Evolutionary conservation across 2,329 filamentous ascomycete genomes (phyloP), one percentile per base, ranked within the genome.

Genomic region (Aspergillus sp.): DNA sequence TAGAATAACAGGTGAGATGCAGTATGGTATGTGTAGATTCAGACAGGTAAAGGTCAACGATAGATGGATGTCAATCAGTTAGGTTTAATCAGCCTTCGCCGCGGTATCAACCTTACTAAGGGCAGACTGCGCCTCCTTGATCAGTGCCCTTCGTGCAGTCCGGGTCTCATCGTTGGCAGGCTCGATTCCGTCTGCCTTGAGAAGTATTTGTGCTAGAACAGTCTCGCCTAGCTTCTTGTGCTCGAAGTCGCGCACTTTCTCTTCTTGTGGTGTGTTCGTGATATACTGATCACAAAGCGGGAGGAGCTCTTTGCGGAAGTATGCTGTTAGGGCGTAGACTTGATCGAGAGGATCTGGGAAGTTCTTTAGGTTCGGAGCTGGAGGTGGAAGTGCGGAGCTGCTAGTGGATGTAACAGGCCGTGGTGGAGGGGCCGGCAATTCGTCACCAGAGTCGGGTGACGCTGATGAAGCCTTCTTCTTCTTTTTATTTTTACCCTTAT

Each of bases 151-250:
- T 62, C 71, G 71, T 62, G 87, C 84, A 43, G 79, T 70, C 8
- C 79, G 76, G 50, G 87, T 80, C 59, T 86, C 83, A 5, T 81
- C 72, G 71, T 89, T 86, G 65, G 96, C 90, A 3, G 80, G 78
- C 62, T 95, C 88, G 12, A 97, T 77, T 6, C 89, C 85, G 66
- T 93, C 89, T 5, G 96, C 73, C 81, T 78, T 78, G 56, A 80
- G 57, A 48, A 78, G 65, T 15, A 80, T 68, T 62, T 80, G 75
- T 17, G 69, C 66, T 63, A 80, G 58, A 11, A 79, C 73, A 1
- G 71, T 76, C 66, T 80, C 78, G 53, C 68, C 74, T 44, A 80
- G 62, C 51, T 73, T 76, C 57, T 71, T 74, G 58, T 79, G 71
- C 60, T 80, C 77, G 53, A 74, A 75, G 22, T 74, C 73, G 36